Evolutionary conservation across 345 rosid species (phyloP), one percentile per base, ranked within the genome.

Genomic region (Citrus trifoliata): DNA sequence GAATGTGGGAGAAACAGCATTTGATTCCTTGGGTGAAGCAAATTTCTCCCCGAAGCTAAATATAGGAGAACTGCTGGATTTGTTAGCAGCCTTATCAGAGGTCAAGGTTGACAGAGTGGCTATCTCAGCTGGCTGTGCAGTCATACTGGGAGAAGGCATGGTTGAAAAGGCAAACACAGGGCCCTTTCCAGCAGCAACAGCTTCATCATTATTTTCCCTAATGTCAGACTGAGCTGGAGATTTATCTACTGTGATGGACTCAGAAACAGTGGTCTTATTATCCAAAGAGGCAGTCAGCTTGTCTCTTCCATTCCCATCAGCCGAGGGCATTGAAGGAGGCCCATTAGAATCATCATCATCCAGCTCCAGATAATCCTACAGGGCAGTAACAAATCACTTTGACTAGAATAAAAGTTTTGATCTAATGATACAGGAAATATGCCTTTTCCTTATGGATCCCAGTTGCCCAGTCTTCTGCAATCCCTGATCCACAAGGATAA

Each of bases 321-420:
- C 76, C 51, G 66, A 67, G 46, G 75, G 58, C 76, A 84, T 68
- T 82, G 88, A 73, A 38, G 74, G 73, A 30, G 53, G 74, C 74
- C 80, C 86, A 78, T 67, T 81, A 67, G 78, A 40, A 78, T 71
- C 84, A 53, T 90, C 95, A 78, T 90, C 94, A 76, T 93, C 99
- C 89, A 89, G 77, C 58, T 91, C 96, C 81, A 93, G 64, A 78
- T 77, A 84, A 82, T 94, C 98, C 99, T 96, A 83, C 73, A 77
- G 77, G 75, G 59, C 32, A 51, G 14, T 42, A 35, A 19, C 55
- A 70, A 61, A 16, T 22, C 2, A 16, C 48, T 66, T 64, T 30
- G 22, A 4, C 19, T 46, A 75, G 32, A 51, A 46, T 22, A 37
- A 22, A 71, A 42, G 7, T 10, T 37, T 32, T 51, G 46, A 18